Percentiles rank a stretch among this genome's conserved stretches.
Conservation (phyloP, 208 protist genomes). For the Trypanosoma scelopori region DNA sequence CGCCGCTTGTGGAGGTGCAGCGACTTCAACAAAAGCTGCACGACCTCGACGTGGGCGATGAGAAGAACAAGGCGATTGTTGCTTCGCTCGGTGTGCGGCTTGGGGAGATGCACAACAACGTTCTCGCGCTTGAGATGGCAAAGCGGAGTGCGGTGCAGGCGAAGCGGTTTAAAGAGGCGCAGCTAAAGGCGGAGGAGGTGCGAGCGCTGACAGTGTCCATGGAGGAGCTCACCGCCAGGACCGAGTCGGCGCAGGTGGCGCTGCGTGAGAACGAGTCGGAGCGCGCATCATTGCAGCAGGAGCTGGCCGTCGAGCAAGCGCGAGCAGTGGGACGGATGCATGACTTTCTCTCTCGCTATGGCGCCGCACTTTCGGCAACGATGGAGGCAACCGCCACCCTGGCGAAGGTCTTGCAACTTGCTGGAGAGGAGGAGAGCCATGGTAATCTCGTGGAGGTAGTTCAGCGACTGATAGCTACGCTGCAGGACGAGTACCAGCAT, state of each 20-base stretch:
- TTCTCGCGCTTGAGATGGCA: conserved; percentile 29
- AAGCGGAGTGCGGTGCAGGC: conserved; percentile 41
- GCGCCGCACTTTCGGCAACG: conserved; percentile 4
- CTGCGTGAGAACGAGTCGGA: conserved; percentile 8
- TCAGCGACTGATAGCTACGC: conserved; percentile 2
- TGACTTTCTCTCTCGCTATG: conserved; percentile 8
- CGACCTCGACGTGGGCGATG: conserved; percentile 11
- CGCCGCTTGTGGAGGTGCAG: conserved; percentile 5
- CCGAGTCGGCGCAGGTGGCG: not conserved
- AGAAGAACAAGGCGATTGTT: conserved; percentile 18
- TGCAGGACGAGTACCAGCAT: conserved; percentile 17
- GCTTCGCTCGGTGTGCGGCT: conserved; percentile 31
- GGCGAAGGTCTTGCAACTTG: conserved; percentile 12
- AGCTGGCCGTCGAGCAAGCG: not conserved
- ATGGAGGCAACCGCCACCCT: not conserved
- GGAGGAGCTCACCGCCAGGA: not conserved
- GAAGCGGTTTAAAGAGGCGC: conserved; percentile 50
- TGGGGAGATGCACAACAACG: conserved; percentile 18
- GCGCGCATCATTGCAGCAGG: not conserved
- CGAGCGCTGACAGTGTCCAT: conserved; percentile 6
- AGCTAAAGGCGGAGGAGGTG: conserved; percentile 27
- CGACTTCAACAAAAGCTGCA: conserved; percentile 13
- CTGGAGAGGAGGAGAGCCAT: not conserved
- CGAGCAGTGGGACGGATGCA: not conserved
- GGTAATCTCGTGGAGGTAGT: conserved; percentile 13